Percentiles rank a stretch among this genome's conserved stretches.
phyloP scores from a whole-genome alignment of 2,329 filamentous ascomycete species.

The Aspergillus sp. region DNA sequence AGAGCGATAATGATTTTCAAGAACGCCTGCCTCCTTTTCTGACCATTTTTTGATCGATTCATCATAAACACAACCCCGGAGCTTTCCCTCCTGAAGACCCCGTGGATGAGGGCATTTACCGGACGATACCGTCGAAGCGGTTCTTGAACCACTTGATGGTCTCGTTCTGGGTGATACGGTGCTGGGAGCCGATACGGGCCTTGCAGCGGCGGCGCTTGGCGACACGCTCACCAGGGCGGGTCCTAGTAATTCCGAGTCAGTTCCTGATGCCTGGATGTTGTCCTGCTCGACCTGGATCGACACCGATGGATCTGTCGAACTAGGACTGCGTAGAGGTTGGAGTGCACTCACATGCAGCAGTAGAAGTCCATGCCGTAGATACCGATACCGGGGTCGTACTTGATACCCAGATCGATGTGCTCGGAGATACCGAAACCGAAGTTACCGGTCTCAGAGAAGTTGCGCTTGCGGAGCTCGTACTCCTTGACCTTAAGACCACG shows the following conservation, averaged over 20 bases:
- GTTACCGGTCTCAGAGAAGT: slow-evolving; percentile 99
- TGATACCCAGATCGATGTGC: slow-evolving; percentile 99
- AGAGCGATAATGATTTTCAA: slow-evolving; percentile 23
- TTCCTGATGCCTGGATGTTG: neutral
- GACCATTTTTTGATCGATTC: slow-evolving; percentile 32
- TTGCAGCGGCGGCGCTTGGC: slow-evolving; percentile 90
- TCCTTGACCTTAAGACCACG: slow-evolving; percentile 99
- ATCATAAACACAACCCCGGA: slow-evolving; percentile 36
- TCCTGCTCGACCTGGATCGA: neutral
- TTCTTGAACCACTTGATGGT: slow-evolving; percentile 98
- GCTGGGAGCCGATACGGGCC: slow-evolving; percentile 79
- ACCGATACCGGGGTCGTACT: slow-evolving; percentile 97
- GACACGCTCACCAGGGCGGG: slow-evolving; percentile 96
- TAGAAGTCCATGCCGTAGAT: slow-evolving; percentile 99
- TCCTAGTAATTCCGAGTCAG: slow-evolving; percentile 55
- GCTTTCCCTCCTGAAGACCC: slow-evolving; percentile 28
- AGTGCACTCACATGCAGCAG: slow-evolving; percentile 84
- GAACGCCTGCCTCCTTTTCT: slow-evolving; percentile 26
- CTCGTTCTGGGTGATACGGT: slow-evolving; percentile 93
- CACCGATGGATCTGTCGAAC: neutral
- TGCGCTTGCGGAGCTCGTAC: slow-evolving; percentile 98
- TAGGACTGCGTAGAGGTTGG: neutral
- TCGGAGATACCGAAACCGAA: slow-evolving; percentile 99
- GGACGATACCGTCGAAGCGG: slow-evolving; percentile 97
- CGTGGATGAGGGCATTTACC: slow-evolving; percentile 64